Base-by-base conservation (phyloP, 306 rosid species). In the Prunus mongolica region DNA sequence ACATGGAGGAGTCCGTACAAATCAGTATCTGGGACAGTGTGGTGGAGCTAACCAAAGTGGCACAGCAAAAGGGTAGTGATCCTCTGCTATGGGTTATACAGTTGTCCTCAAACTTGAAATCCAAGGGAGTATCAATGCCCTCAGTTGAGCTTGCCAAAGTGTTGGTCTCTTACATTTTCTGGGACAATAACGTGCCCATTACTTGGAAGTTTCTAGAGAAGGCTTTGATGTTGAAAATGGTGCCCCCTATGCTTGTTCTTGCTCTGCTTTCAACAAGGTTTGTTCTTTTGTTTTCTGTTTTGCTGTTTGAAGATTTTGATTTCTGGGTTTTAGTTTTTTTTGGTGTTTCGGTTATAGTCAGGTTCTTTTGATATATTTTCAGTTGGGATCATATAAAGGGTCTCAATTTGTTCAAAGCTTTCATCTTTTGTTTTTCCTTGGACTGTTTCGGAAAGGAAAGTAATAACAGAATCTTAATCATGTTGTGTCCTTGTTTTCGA, bases 181-280 rank as follows among this genome's bases (percentile, higher is more conserved):
- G 99, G 99, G 97, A 92, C 0, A 92, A 95, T 77, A 92, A 95
- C 82, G 96, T 90, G 24, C 98, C 99, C 62, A 81, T 89, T 71
- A 46, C 84, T 28, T 95, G 99, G 99, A 95, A 95, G 92, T 95
- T 92, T 77, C 90, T 95, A 12, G 99, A 95, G 49, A 89, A 87
- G 77, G 99, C 99, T 2, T 47, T 95, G 67, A 69, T 69, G 71
- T 82, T 90, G 71, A 88, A 82, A 38, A 88, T 92, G 56, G 96
- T 89, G 30, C 97, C 98, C 22, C 97, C 99, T 4, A 44, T 95
- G 91, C 90, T 90, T 9, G 87, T 92, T 75, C 91, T 95, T 60
- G 89, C 99, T 83, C 88, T 90, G 41, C 97, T 95, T 60, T 85
- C 97, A 30, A 28, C 77, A 69, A 92, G 97, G 98, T 91, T 73